Base-by-base conservation (phyloP, 805 yeast species). In the Candida silvatica region DNA sequence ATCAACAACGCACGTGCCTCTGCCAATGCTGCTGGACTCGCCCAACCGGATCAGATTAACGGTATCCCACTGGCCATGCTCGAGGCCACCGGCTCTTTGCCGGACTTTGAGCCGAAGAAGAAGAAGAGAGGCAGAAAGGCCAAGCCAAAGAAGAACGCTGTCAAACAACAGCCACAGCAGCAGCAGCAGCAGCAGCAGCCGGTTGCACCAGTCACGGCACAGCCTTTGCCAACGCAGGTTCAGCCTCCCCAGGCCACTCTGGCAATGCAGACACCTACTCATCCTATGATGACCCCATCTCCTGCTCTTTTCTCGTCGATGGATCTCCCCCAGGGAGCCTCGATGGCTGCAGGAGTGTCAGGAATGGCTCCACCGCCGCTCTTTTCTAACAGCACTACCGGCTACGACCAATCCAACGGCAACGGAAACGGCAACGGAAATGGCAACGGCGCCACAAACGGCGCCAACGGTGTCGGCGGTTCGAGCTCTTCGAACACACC, bases 61-160 rank as follows among this genome's bases (percentile, higher is more conserved):
- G 65, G 65, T 31, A 60, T 60, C 19, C 65, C 65, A 5, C 31
- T 60, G 26, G 62, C 61, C 4, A 58, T 83, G 84, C 64, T 83
- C 22, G 87, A 80, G 37, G 85, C 87, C 7, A 83, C 90, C 0
- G 94, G 94, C 4, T 77, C 85, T 40, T 66, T 77, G 15, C 16
- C 35, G 17, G 20, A 12, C 23, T 12, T 22, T 14, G 17, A 26
- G 15, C 26, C 27, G n/a, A 5, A 6, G 17, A 11, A 5, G 23
- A 27, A 15, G 25, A 32, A 32, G 20, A 23, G 20, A 18, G n/a
- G 17, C 20, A 12, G 24, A 14, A 22, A 22, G 24, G 12, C 11
- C 24, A 11, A 16, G 32, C 12, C 9, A 33, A 25, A n/a, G 20
- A 25, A 6, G 17, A 29, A 16, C 14, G 28, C 11, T 16, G 27